Evolutionary conservation across 371 early-diverging fungal species (phyloP).

Genomic region (Mortierella sp.): DNA sequence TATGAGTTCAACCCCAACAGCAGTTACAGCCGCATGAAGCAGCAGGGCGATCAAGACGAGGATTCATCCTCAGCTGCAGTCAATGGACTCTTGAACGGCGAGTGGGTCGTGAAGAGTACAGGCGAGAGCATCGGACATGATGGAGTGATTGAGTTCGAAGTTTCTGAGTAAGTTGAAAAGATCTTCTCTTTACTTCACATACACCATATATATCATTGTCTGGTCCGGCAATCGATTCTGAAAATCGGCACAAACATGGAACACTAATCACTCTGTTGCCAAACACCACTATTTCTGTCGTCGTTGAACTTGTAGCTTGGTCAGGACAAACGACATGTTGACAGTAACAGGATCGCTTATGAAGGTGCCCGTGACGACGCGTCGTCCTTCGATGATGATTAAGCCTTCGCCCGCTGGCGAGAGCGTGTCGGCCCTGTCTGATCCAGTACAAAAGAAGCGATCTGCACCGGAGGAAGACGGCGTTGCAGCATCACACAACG

Average conservation of each 20-base stretch:
- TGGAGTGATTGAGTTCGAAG: conserved; percentile 68
- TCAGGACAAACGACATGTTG: conserved; percentile 80
- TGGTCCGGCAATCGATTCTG: too few species aligned
- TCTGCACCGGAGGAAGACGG: conserved; percentile 43
- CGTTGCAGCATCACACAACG: conserved; percentile 1
- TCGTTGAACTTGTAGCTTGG: conserved; percentile 61
- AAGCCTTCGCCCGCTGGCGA: conserved; percentile 17
- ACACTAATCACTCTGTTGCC: too few species aligned
- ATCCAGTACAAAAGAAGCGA: conserved; percentile 41
- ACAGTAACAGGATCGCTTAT: conserved; percentile 77
- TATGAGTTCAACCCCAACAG: conserved; percentile 68
- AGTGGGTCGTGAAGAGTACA: conserved; percentile 67
- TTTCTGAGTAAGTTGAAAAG: conserved; percentile 74
- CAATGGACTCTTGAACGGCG: conserved; percentile 64
- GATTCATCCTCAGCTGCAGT: conserved; percentile 33
- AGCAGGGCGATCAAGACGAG: conserved; percentile 23
- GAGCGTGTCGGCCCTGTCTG: conserved; percentile 29
- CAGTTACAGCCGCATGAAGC: conserved; percentile 37
- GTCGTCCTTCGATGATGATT: conserved; percentile 45
- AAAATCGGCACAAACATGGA: too few species aligned
- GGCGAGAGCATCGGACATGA: conserved; percentile 68
- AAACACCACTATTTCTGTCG: too few species aligned
- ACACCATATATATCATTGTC: too few species aligned
- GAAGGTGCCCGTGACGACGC: conserved; percentile 47
- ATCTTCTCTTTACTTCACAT: too few species aligned